These are phyloP conservation scores for Xenoacremonium recifei DNA, from an alignment of 2,329 filamentous ascomycete genomes.

Conservation along the genomic window DNA sequence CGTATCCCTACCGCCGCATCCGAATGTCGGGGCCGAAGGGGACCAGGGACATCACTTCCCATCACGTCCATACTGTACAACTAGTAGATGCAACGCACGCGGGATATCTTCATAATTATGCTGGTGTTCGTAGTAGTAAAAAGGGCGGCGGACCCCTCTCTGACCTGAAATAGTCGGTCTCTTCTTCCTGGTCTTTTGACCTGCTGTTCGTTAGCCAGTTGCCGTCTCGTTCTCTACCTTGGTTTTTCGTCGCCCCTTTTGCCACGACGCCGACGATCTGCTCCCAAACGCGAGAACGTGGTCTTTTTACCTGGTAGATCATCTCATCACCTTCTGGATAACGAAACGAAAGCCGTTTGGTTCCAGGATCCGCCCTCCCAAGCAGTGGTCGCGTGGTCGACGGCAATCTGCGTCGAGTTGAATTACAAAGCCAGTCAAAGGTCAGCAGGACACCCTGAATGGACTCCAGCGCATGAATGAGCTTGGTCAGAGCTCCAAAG, in stretches of 20 bases:
- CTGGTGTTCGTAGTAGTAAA: slow-evolving; percentile 8
- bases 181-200: not conserved
- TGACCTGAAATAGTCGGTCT: slow-evolving; percentile 1
- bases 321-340: slow-evolving; percentile 1
- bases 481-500: not conserved
- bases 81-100: not conserved
- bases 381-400: slow-evolving; percentile 18
- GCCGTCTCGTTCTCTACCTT: not conserved
- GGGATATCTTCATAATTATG: slow-evolving; percentile 2
- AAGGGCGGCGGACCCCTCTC: slow-evolving; percentile 5
- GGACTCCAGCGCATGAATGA: slow-evolving; percentile 1
- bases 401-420: slow-evolving; percentile 26
- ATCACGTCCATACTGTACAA: too few relatives aligned
- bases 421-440: slow-evolving; percentile 15
- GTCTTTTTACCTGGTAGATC: slow-evolving; percentile 1
- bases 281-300: not conserved
- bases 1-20: not conserved
- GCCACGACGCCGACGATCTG: not conserved
- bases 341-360: slow-evolving; percentile 7
- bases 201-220: not conserved
- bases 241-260: not conserved
- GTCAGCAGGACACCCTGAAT: slow-evolving; percentile 3
- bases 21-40: not conserved
- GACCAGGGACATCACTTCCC: slow-evolving; percentile 3
- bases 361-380: slow-evolving; percentile 5